Percentiles rank a stretch among this genome's conserved stretches.
Evolutionary conservation across 2,329 filamentous ascomycete species (phyloP).

Genomic region (Colletotrichum sp.): DNA sequence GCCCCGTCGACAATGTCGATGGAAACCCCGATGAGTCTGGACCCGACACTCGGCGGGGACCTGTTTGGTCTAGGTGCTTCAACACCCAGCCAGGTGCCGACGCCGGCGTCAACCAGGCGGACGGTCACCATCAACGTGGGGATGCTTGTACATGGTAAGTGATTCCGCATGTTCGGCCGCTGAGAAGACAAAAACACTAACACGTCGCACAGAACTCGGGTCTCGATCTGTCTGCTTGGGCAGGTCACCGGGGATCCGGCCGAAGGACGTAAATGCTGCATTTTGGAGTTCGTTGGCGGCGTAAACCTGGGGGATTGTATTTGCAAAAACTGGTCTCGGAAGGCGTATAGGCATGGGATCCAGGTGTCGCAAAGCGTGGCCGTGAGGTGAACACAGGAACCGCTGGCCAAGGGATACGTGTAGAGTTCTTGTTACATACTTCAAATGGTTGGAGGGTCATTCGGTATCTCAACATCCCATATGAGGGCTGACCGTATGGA

Average conservation of each 20-base stretch:
- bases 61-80: not conserved
- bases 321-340: not conserved
- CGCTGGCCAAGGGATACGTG: not conserved
- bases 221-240: slow-evolving; percentile 42
- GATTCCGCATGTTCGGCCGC: not conserved
- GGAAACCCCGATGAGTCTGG: not conserved
- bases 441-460: not conserved
- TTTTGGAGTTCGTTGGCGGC: slow-evolving; percentile 18
- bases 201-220: slow-evolving; percentile 34
- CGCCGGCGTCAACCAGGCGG: slow-evolving; percentile 27
- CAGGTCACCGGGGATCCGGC: slow-evolving; percentile 41
- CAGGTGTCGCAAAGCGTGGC: not conserved
- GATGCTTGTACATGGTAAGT: slow-evolving; percentile 31
- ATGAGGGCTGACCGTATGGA: not conserved
- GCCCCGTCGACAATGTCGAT: not conserved
- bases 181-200: not conserved
- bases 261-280: slow-evolving; percentile 34
- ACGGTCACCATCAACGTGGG: slow-evolving; percentile 39
- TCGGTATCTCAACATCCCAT: not conserved
- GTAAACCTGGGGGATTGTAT: not conserved
- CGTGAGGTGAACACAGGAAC: not conserved
- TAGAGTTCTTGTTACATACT: not conserved
- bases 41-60: not conserved
- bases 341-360: not conserved
- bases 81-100: not conserved